Evolutionary conservation across 768 basidiomycete genomes (phyloP).

Genomic region (Amanita muscaria): DNA sequence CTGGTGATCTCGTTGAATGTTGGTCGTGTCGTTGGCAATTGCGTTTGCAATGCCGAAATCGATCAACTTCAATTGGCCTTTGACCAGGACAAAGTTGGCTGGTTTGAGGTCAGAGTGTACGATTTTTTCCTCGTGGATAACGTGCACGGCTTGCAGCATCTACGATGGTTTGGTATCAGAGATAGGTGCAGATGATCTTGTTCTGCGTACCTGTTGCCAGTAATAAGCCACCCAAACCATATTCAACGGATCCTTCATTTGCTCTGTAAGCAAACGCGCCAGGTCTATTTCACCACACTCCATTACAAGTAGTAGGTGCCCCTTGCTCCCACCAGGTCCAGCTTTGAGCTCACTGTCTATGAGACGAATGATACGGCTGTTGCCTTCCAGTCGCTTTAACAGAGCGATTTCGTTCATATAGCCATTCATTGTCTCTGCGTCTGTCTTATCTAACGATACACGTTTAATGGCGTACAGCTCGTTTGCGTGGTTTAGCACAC

Average conservation of each 20-base stretch:
- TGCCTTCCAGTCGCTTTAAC: conserved; percentile 89
- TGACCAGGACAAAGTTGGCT: conserved; percentile 95
- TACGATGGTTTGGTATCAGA: conserved; percentile 20
- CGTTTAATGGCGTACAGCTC: conserved; percentile 89
- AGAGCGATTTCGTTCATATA: conserved; percentile 97
- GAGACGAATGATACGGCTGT: conserved; percentile 84
- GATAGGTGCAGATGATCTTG: background rate
- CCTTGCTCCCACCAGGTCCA: conserved; percentile 61
- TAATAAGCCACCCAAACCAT: conserved; percentile 94
- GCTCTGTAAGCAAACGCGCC: conserved; percentile 73
- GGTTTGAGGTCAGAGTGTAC: conserved; percentile 98
- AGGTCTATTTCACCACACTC: conserved; percentile 95
- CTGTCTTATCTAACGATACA: conserved; percentile 83
- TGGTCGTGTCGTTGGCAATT: conserved; percentile 97
- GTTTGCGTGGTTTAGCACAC: conserved; percentile 68
- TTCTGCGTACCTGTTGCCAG: conserved; percentile 80
- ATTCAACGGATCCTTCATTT: conserved; percentile 76
- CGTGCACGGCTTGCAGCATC: conserved; percentile 99
- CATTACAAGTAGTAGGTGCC: conserved; percentile 82
- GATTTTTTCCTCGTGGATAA: conserved; percentile 97
- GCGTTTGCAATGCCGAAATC: conserved; percentile 99
- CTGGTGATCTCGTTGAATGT: conserved; percentile 95
- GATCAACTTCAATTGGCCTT: conserved; percentile 92
- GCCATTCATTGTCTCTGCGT: conserved; percentile 79
- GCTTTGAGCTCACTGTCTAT: conserved; percentile 85